A percentile compares a stretch with the other conserved stretches of the same genome.
These are phyloP conservation scores for Clitopilus hobsonii DNA, from an alignment of 768 basidiomycete genomes.

Conservation along the genomic window DNA sequence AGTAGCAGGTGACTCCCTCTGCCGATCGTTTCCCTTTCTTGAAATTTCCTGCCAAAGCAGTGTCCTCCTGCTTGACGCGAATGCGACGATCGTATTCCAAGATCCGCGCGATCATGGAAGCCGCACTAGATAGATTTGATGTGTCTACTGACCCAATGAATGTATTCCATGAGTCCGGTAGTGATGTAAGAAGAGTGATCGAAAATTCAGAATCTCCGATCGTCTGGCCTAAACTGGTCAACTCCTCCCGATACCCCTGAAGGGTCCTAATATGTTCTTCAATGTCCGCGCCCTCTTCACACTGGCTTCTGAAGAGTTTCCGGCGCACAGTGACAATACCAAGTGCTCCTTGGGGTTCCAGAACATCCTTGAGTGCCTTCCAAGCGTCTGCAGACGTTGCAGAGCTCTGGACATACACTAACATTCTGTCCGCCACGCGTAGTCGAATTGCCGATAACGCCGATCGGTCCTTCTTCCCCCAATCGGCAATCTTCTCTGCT, in stretches of 20 bases:
- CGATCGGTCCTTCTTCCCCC: constrained; percentile 23
- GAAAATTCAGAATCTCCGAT: constrained; percentile 24
- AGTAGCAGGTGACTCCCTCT: constrained; percentile 10
- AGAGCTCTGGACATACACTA: constrained; percentile 22
- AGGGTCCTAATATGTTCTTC: constrained; percentile 25
- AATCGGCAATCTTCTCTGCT: constrained; percentile 6
- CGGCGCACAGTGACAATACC: constrained; percentile 19
- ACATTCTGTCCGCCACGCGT: constrained; percentile 17
- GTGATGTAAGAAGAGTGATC: constrained; percentile 23
- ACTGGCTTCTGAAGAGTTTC: constrained; percentile 19
- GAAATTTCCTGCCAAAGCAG: constrained; percentile 11
- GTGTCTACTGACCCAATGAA: constrained; percentile 20
- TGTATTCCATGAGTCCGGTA: constrained; percentile 28
- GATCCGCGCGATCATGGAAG: constrained; percentile 18
- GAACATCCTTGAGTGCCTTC: constrained; percentile 20
- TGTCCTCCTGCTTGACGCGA: constrained; percentile 5
- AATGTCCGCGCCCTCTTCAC: constrained; percentile 24
- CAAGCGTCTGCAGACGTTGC: constrained; percentile 22
- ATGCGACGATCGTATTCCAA: constrained; percentile 16
- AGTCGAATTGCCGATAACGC: constrained; percentile 25
- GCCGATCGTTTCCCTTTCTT: neutral
- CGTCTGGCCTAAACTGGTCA: constrained; percentile 12
- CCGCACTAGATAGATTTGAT: constrained; percentile 11
- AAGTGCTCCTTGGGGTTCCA: constrained; percentile 21
- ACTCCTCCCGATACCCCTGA: constrained; percentile 16